phyloP scores from a whole-genome alignment of 2,329 filamentous ascomycete species.

The Purpureocillium lavendulum region DNA sequence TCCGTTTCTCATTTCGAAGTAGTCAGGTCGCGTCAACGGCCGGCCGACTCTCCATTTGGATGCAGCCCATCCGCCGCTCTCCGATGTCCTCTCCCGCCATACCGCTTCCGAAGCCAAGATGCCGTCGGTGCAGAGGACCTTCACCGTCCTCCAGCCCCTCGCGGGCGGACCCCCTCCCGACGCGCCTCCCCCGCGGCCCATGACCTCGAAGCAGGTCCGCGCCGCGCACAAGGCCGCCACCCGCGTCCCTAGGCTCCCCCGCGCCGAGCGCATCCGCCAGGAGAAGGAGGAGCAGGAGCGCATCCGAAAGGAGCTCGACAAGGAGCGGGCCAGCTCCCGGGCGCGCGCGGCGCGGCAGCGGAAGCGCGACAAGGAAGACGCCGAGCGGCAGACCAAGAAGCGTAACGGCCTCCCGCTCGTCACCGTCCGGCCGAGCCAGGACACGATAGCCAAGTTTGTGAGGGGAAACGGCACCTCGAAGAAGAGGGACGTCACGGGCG shows the following conservation, averaged over 20 bases:
- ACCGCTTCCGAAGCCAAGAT: conserved; percentile 14
- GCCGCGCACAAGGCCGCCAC: conserved; percentile 28
- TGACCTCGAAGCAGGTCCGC: conserved; percentile 34
- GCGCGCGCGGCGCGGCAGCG: conserved; percentile 43
- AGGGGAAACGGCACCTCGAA: conserved; percentile 22
- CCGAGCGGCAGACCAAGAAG: conserved; percentile 39
- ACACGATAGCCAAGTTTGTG: conserved; percentile 46
- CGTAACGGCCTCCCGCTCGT: conserved; percentile 44
- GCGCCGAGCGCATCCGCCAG: conserved; percentile 27
- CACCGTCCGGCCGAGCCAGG: conserved; percentile 48
- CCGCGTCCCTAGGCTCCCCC: conserved; percentile 26
- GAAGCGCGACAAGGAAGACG: conserved; percentile 45
- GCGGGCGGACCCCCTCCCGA: conserved; percentile 2
- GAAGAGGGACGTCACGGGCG: conserved; percentile 19
- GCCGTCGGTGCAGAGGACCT: conserved; percentile 33
- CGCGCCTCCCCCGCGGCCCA: conserved; percentile 12
- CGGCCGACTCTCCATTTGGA: neutral
- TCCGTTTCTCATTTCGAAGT: neutral
- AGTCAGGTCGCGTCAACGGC: neutral
- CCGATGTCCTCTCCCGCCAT: conserved; percentile 3
- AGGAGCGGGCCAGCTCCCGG: conserved; percentile 36
- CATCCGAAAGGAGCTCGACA: conserved; percentile 43
- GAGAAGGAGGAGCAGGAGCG: conserved; percentile 44
- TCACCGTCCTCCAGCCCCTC: conserved; percentile 31
- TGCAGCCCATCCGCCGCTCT: too few species aligned